Conservation (phyloP, 768 basidiomycete genomes). For the Pulveroboletus sp. region DNA sequence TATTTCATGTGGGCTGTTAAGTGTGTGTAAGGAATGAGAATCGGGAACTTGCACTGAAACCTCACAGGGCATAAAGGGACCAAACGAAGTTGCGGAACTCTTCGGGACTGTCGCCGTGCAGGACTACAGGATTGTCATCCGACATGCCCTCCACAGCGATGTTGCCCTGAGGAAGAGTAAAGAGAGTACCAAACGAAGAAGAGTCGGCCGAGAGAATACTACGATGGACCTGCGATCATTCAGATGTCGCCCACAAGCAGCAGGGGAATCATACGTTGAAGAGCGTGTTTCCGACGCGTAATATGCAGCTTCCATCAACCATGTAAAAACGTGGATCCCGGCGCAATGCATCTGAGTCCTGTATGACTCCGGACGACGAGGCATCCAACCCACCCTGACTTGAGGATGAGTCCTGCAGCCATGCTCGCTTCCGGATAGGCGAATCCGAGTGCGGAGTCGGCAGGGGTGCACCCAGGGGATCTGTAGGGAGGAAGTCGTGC, state of each 20-base stretch:
- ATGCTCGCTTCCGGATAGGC: slow-evolving; percentile 9
- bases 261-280: slow-evolving; percentile 56
- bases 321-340: slow-evolving; percentile 60
- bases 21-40: background rate
- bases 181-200: slow-evolving; percentile 63
- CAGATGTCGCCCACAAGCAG: background rate
- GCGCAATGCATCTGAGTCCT: slow-evolving; percentile 10
- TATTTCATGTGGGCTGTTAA: slow-evolving; percentile 58
- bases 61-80: slow-evolving; percentile 74
- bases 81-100: slow-evolving; percentile 75
- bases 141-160: slow-evolving; percentile 51
- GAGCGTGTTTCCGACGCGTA: slow-evolving; percentile 58
- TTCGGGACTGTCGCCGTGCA: slow-evolving; percentile 56
- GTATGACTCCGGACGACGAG: background rate
- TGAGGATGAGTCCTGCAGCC: slow-evolving; percentile 7
- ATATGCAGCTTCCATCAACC: slow-evolving; percentile 63
- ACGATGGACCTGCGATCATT: slow-evolving; percentile 47
- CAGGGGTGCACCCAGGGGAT: background rate
- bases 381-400: slow-evolving; percentile 1
- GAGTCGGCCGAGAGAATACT: slow-evolving; percentile 58
- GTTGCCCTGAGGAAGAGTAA: slow-evolving; percentile 60
- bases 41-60: background rate
- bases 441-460: slow-evolving; percentile 9
- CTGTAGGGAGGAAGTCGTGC: slow-evolving; percentile 11
- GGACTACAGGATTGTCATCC: slow-evolving; percentile 61